Percentiles rank a stretch among this genome's conserved stretches.
Evolutionary conservation across 2,329 filamentous ascomycete genomes (phyloP).

Genomic region (Thielaviopsis ethacetica): DNA sequence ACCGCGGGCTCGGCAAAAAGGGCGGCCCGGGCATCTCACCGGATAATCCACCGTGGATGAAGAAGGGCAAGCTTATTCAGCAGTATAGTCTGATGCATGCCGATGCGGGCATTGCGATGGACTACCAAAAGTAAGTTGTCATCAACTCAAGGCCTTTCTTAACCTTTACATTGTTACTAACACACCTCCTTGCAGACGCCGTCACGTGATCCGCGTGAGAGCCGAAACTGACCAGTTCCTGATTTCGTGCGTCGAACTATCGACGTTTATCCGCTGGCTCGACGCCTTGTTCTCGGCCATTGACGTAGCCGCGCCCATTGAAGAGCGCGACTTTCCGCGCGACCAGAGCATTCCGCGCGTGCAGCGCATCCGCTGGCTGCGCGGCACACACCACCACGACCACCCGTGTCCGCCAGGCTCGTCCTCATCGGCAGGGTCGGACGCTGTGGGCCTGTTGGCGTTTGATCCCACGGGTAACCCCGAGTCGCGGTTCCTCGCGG

Average conservation of each 20-base stretch:
- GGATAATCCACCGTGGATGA: conserved; percentile 34
- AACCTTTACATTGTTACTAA: not conserved
- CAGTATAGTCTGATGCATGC: conserved; percentile 61
- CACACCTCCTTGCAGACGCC: conserved; percentile 24
- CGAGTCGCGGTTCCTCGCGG: not conserved
- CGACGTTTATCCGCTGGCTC: conserved; percentile 52
- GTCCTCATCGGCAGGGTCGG: not conserved
- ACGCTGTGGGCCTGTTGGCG: not conserved
- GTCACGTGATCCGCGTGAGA: conserved; percentile 54
- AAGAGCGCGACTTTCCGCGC: conserved; percentile 49
- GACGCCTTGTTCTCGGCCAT: conserved; percentile 57
- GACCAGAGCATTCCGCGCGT: conserved; percentile 46
- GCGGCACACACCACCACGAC: conserved; percentile 20
- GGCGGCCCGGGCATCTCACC: conserved; percentile 31
- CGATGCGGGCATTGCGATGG: conserved; percentile 56
- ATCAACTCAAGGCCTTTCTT: not conserved
- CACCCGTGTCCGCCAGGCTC: conserved; percentile 16
- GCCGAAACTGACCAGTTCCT: conserved; percentile 61
- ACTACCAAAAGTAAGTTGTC: conserved; percentile 48
- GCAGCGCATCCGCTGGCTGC: conserved; percentile 35
- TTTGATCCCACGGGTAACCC: not conserved
- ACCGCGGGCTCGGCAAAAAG: conserved; percentile 34
- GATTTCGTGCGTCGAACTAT: conserved; percentile 46
- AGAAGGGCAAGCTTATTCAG: conserved; percentile 39
- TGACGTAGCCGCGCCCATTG: conserved; percentile 51